Evolutionary conservation across 768 basidiomycete species (phyloP).

Genomic region (Scleroderma bovista): DNA sequence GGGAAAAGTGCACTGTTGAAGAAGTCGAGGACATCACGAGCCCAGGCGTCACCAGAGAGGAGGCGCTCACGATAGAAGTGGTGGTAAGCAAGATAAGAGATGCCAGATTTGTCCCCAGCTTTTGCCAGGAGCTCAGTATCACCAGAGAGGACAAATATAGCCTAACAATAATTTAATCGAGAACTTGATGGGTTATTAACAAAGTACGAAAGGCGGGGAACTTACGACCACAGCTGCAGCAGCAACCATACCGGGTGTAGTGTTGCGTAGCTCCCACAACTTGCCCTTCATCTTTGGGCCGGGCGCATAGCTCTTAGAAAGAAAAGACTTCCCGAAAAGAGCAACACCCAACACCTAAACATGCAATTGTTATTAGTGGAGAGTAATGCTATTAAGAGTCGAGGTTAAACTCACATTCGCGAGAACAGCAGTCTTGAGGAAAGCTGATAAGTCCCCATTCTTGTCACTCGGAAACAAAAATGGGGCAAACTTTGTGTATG

Average conservation of each 20-base stretch:
- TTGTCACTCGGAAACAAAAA: not conserved
- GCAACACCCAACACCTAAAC: not conserved
- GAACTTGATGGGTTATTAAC: not conserved
- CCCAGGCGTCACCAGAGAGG: not conserved
- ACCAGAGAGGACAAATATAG: slow-evolving; percentile 4
- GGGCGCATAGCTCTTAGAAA: not conserved
- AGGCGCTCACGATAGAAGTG: not conserved
- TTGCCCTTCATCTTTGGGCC: not conserved
- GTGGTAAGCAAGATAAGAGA: not conserved
- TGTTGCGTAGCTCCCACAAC: not conserved
- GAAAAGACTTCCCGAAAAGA: not conserved
- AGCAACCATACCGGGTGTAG: not conserved
- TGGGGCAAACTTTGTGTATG: slow-evolving; percentile 2
- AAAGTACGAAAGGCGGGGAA: not conserved
- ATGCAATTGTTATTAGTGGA: not conserved
- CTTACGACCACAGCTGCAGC: slow-evolving; percentile 3
- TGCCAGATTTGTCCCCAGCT: not conserved
- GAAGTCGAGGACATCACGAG: not conserved
- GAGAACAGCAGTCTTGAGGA: not conserved
- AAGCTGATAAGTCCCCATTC: not conserved
- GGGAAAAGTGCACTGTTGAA: slow-evolving; percentile 1
- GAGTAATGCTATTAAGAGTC: too few relatives aligned
- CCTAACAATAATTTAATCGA: not conserved
- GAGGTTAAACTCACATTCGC: not conserved
- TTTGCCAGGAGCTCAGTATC: not conserved